Evolutionary conservation across 2,329 filamentous ascomycete species (phyloP).

Genomic region (Paecilomyces niveus): DNA sequence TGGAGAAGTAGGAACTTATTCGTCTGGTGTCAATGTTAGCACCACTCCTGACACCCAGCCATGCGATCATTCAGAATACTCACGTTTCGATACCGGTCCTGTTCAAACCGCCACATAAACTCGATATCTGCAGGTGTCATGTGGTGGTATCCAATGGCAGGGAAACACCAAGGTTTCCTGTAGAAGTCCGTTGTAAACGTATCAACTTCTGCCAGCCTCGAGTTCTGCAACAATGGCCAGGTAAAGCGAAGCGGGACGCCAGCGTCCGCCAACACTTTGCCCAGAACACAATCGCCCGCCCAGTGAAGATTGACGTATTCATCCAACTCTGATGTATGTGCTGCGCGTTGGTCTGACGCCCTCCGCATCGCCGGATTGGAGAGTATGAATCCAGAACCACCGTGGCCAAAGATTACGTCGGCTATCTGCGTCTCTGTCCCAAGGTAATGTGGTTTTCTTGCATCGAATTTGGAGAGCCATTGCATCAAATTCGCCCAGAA

Average conservation of each 20-base stretch:
- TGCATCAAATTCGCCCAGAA: conserved; percentile 46
- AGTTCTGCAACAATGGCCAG: conserved; percentile 42
- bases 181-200: conserved; percentile 33
- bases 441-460: conserved; percentile 43
- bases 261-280: conserved; percentile 40
- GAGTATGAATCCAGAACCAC: conserved; percentile 47
- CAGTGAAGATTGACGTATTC: conserved; percentile 40
- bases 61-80: conserved; percentile 16
- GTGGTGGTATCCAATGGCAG: conserved; percentile 45
- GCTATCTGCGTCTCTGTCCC: conserved; percentile 49
- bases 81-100: conserved; percentile 55
- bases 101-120: conserved; percentile 41
- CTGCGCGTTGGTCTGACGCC: conserved; percentile 36
- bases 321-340: conserved; percentile 37
- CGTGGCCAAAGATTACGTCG: conserved; percentile 46
- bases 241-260: conserved; percentile 40
- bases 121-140: conserved; percentile 36
- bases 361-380: conserved; percentile 44
- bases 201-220: conserved; percentile 37
- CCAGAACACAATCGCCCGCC: conserved; percentile 46
- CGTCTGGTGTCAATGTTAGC: conserved; percentile 9
- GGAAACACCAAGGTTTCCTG: conserved; percentile 44
- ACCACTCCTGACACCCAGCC: not conserved
- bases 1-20: conserved; percentile 24
- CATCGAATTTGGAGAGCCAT: conserved; percentile 47